Percentiles rank a stretch among this genome's conserved stretches.
These are phyloP conservation scores for Oldenlandia corymbosa DNA, from an alignment of 257 asterid species.

Conservation along the genomic window DNA sequence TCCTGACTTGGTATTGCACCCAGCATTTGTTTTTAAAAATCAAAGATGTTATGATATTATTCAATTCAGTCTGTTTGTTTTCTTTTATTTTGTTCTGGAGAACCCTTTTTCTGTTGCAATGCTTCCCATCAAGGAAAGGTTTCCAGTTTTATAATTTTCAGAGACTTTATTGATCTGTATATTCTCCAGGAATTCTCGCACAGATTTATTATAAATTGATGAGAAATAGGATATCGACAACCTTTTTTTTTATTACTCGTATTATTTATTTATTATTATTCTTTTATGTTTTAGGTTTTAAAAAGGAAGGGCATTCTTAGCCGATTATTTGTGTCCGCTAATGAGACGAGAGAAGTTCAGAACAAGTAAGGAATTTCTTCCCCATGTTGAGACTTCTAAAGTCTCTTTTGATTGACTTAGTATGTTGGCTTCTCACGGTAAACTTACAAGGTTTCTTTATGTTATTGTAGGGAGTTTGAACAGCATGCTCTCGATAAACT, in stretches of 20 bases:
- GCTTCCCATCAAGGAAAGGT: neutral
- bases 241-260: neutral
- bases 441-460: conserved; percentile 27
- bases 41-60: neutral
- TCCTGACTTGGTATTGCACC: neutral
- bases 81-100: conserved; percentile 3
- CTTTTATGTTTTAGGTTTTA: conserved; percentile 45
- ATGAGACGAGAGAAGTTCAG: conserved; percentile 58
- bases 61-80: neutral
- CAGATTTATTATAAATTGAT: neutral
- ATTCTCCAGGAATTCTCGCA: neutral
- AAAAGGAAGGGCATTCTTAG: conserved; percentile 51
- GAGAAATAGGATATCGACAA: neutral
- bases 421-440: conserved; percentile 14
- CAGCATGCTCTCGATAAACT: conserved; percentile 69
- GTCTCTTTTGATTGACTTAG: conserved; percentile 17
- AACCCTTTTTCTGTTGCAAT: neutral
- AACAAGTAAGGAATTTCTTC: conserved; percentile 44
- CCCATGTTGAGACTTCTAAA: conserved; percentile 14
- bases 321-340: conserved; percentile 48
- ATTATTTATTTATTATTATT: conserved; percentile 1
- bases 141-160: neutral
- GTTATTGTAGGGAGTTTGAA: conserved; percentile 64
- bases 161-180: neutral
- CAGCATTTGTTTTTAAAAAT: neutral